These are phyloP conservation scores for Bisporella sp. DNA, from an alignment of 2,329 filamentous ascomycete species.

Conservation along the genomic window DNA sequence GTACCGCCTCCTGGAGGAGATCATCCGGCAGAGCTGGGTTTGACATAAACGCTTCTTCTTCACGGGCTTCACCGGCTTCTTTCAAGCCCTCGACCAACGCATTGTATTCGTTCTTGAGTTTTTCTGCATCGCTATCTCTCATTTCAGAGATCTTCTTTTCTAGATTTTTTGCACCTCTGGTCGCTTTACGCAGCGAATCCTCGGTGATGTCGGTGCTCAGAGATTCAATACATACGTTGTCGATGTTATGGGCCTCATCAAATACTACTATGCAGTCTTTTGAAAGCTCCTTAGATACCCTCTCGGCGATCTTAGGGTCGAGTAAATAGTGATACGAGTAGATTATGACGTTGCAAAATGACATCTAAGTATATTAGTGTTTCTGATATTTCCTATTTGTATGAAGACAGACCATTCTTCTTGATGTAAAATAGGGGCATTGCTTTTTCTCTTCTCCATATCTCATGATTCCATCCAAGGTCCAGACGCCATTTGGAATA, in stretches of 20 bases:
- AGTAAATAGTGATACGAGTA: conserved; percentile 98
- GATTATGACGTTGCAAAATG: conserved; percentile 98
- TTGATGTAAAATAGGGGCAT: conserved; percentile 93
- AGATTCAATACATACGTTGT: conserved; percentile 98
- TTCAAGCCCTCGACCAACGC: conserved; percentile 90
- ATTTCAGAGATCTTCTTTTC: conserved; percentile 89
- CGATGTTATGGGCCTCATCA: conserved; percentile 97
- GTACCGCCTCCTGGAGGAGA: conserved; percentile 88
- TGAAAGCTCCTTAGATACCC: conserved; percentile 76
- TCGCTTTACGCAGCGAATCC: conserved; percentile 86
- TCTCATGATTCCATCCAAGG: conserved; percentile 76
- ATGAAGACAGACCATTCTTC: conserved; percentile 67
- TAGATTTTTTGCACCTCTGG: conserved; percentile 81
- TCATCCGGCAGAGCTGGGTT: conserved; percentile 95
- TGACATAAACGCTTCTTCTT: conserved; percentile 95
- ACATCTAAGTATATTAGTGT: conserved; percentile 56
- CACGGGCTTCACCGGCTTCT: conserved; percentile 79
- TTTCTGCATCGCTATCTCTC: conserved; percentile 91
- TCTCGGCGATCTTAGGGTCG: conserved; percentile 93
- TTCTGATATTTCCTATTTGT: background rate
- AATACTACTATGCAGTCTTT: conserved; percentile 99
- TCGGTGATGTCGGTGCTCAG: conserved; percentile 95
- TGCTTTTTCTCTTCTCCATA: conserved; percentile 96
- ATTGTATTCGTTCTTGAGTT: conserved; percentile 89
- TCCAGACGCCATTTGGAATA: conserved; percentile 92